A percentile compares a stretch with the other conserved stretches of the same genome.
These are phyloP conservation scores for Trichoderma semiorbis DNA, from an alignment of 2,329 filamentous ascomycete species.

Conservation along the genomic window DNA sequence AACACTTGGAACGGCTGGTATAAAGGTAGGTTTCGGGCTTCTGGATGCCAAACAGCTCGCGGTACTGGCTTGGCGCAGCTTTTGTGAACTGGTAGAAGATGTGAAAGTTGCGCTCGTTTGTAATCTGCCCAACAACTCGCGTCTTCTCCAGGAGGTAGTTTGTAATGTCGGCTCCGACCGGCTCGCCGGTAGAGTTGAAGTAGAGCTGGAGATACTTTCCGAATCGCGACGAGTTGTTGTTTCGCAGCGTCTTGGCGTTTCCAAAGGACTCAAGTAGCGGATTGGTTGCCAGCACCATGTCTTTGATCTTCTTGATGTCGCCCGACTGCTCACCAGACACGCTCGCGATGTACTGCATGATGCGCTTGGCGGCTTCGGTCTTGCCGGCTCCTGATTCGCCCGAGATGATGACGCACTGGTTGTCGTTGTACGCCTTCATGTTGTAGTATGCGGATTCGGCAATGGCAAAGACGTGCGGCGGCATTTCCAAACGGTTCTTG, in stretches of 20 bases:
- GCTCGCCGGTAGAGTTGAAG: conserved; percentile 88
- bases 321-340: conserved; percentile 83
- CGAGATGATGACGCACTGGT: conserved; percentile 99
- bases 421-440: conserved; percentile 99
- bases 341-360: conserved; percentile 99
- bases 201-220: conserved; percentile 98
- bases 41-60: conserved; percentile 85
- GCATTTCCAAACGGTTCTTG: conserved; percentile 93
- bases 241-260: conserved; percentile 94
- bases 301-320: conserved; percentile 94
- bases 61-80: conserved; percentile 80
- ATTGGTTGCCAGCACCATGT: conserved; percentile 99
- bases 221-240: conserved; percentile 98
- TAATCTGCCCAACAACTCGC: conserved; percentile 90
- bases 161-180: conserved; percentile 93
- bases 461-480: conserved; percentile 95
- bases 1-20: conserved; percentile 90
- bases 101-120: conserved; percentile 96
- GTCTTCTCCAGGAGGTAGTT: conserved; percentile 97
- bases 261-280: conserved; percentile 95
- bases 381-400: conserved; percentile 98
- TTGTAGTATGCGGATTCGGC: conserved; percentile 97
- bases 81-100: conserved; percentile 99
- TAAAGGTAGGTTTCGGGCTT: conserved; percentile 91
- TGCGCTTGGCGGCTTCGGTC: conserved; percentile 95